Percentiles rank a stretch among this genome's conserved stretches.
These are phyloP conservation scores for Colletotrichum cordylinicola DNA, from an alignment of 2,329 filamentous ascomycete species.

Conservation along the genomic window DNA sequence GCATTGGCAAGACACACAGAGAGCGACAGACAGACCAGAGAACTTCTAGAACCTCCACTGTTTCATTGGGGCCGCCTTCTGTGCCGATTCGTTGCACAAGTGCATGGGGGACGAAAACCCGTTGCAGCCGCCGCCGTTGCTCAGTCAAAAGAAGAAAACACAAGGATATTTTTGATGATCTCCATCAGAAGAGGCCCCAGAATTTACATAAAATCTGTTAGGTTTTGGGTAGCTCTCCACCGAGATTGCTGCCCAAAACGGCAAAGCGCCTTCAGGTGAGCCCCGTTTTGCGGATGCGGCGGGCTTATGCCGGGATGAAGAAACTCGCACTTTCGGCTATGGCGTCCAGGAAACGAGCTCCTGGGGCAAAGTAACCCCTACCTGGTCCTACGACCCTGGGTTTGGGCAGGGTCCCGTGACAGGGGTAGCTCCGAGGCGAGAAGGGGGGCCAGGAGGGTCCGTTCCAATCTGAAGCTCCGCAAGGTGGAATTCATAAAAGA, in stretches of 20 bases:
- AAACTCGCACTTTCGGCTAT: slow-evolving; percentile 8
- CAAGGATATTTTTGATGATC: not conserved
- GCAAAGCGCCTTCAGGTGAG: slow-evolving; percentile 15
- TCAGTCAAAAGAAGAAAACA: slow-evolving; percentile 11
- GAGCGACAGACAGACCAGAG: not conserved
- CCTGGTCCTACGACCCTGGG: not conserved
- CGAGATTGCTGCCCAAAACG: slow-evolving; percentile 10
- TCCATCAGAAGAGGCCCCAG: not conserved
- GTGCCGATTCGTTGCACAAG: slow-evolving; percentile 8
- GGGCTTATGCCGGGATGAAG: not conserved
- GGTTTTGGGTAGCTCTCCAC: slow-evolving; percentile 7
- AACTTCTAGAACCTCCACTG: slow-evolving; percentile 4
- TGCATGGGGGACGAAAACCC: not conserved
- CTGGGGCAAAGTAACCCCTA: not conserved
- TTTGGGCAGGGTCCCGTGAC: not conserved
- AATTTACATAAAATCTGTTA: not conserved
- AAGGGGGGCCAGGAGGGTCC: not conserved
- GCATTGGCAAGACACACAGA: not conserved
- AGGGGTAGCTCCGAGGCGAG: not conserved
- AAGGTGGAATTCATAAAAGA: not conserved
- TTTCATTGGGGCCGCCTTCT: not conserved
- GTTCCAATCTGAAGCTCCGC: not conserved
- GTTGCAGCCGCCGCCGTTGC: slow-evolving; percentile 10
- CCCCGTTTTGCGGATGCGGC: slow-evolving; percentile 1
- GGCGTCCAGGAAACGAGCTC: not conserved